phyloP scores from a whole-genome alignment of 176 grass and related monocot species.

The Urochloa ruziziensis region DNA sequence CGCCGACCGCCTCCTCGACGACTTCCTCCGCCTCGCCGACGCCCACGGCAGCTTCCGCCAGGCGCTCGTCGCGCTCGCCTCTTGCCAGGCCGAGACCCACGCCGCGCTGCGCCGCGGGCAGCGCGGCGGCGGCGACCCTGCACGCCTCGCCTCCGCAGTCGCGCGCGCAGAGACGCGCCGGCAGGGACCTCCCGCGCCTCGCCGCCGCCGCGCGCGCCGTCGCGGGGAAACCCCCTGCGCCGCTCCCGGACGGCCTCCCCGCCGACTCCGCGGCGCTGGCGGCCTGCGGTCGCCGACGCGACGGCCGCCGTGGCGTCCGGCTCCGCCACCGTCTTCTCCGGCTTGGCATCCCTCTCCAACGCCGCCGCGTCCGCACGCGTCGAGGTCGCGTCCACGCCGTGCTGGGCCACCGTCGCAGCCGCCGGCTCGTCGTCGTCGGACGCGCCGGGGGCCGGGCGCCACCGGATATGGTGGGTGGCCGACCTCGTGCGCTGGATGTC shows the following conservation, averaged over 20 bases:
- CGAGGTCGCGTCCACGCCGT: constrained; percentile 26
- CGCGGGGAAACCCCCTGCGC: background rate
- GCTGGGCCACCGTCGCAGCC: constrained; percentile 33
- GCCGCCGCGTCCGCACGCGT: constrained; percentile 29
- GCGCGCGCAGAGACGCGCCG: constrained; percentile 47
- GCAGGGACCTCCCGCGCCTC: constrained; percentile 26
- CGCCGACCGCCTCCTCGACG: constrained; percentile 46
- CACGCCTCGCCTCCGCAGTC: constrained; percentile 31
- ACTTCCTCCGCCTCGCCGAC: constrained; percentile 55
- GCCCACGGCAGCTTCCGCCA: constrained; percentile 54
- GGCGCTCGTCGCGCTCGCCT: constrained; percentile 27
- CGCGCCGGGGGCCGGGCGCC: background rate
- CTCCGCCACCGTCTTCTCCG: constrained; percentile 48
- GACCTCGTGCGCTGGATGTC: constrained; percentile 66
- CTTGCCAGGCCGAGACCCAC: constrained; percentile 26
- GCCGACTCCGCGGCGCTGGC: constrained; percentile 28
- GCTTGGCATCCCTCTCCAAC: constrained; percentile 37
- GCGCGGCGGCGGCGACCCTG: constrained; percentile 12
- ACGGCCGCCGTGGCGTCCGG: constrained; percentile 22
- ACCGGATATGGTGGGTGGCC: constrained; percentile 58
- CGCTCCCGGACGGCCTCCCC: background rate
- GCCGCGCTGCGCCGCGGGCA: constrained; percentile 44
- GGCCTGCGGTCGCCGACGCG: constrained; percentile 10
- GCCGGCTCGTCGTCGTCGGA: background rate
- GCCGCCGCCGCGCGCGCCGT: constrained; percentile 29